Evolutionary conservation across 192 early-diverging fungal species (phyloP), one percentile per base, ranked within the genome.

Genomic region (Radiomyces spectabilis): DNA sequence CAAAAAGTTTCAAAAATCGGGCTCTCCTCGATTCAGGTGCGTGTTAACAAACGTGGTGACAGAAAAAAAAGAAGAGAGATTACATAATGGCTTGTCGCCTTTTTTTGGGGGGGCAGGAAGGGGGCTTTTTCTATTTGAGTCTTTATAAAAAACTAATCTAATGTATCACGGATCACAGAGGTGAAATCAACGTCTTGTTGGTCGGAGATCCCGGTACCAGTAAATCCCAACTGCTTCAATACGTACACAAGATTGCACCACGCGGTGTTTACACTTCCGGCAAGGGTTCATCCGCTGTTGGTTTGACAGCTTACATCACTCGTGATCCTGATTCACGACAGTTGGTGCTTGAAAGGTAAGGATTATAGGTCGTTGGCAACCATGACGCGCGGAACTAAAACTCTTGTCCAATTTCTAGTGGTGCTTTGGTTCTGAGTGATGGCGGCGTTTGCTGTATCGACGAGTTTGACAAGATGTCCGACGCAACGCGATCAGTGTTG

Each of bases 401-500:
- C 44, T 10, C 39, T 37, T 53, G 12, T 34, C 35, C 38, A 35
- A 41, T 19, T 45, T 27, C 18, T 34, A 84, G 91, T 63, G 95
- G 95, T 73, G 95, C 95, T 1, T 69, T 98, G 33, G 95, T 98
- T 8, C 75, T 98, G 32, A 87, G 85, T 59, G 95, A 98, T 71
- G 93, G 91, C 42, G 95, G 95, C 55, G 74, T 98, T 9, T 98
- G 95, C 58, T 93, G 91, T 63, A 98, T 98, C 61, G 95, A 98
- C 71, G 95, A 98, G 72, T 98, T 98, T 80, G 95, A 97, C 75
- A 98, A 97, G 67, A 98, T 98, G 92, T 87, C 86, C 5, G 95
- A 98, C 47, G 66, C 89, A 8, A 93, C 93, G 7, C 83, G 94
- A 8, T 91, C 93, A 2, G 89, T 95, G 5, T 71, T 98, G 54